Conservation (phyloP, 345 rosid species). For the Clausena lansium region DNA sequence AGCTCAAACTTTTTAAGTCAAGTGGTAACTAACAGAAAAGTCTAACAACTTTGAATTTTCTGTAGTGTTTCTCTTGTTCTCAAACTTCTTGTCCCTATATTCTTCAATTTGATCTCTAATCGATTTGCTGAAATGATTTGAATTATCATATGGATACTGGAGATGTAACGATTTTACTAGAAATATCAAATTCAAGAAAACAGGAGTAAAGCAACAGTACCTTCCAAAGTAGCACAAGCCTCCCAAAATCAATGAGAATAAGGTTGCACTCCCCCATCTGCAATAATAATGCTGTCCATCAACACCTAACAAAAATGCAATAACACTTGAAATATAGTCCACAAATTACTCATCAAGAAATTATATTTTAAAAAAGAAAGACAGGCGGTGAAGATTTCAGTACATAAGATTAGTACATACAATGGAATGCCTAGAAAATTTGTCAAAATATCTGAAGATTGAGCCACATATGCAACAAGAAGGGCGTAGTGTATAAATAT, state of each 20-base stretch:
- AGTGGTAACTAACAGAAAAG: no score
- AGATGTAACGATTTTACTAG: not conserved
- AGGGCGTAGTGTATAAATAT: conserved; percentile 86
- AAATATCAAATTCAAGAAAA: conserved; percentile 1
- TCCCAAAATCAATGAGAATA: conserved; percentile 72
- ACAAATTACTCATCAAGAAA: not conserved
- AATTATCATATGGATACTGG: not conserved
- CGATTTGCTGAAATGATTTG: not conserved
- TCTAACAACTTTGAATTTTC: no score
- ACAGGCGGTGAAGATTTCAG: not conserved
- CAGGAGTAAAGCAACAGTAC: conserved; percentile 30
- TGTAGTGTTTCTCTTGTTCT: no score
- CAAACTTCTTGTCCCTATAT: no score
- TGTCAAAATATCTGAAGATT: conserved; percentile 86
- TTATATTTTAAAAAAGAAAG: not conserved
- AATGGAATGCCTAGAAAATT: conserved; percentile 71
- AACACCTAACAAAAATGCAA: conserved; percentile 24
- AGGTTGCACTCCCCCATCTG: conserved; percentile 91
- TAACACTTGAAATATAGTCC: conserved; percentile 16
- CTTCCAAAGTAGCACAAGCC: conserved; percentile 91
- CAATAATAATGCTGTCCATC: conserved; percentile 40
- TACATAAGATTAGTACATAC: conserved; percentile 37
- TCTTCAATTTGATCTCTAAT: no score
- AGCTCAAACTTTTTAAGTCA: no score
- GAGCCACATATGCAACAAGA: conserved; percentile 91